Evolutionary conservation across 176 grass and related monocot species (phyloP), one percentile per base, ranked within the genome.

Genomic region (Avena insularis): DNA sequence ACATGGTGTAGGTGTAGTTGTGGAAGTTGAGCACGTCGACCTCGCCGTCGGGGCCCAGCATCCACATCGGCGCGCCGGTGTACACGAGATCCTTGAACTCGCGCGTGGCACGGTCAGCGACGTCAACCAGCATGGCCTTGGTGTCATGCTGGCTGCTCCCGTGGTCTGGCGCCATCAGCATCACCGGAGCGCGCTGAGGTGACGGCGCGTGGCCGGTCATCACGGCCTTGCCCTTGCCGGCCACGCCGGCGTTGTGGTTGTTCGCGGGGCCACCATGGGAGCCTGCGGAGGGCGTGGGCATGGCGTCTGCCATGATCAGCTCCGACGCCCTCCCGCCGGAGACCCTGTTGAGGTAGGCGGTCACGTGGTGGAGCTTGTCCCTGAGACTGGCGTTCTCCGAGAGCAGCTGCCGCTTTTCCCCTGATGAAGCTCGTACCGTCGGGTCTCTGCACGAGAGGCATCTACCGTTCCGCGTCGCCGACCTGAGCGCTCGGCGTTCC

Each of bases 371-470:
- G 8, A 13, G 15, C 57, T 16, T 47, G 12, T 56, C 58, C 68
- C 13, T 67, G 36, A 89, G 82, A 59, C 19, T 73, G 5, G 23
- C 58, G 13, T 89, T 85, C 71, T 89, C 82, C 6, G 13, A 4
- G 12, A 55, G 21, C 15, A 85, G 33, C 46, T 19, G 21, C n/a
- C 38, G 35, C 69, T 71, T 20, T 14, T 29, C 63, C 12, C 63
- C 1, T 35, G 6, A 17, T 35, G 6, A 17, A 43, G 40, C 40
- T 57, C 17, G 21, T 47, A 4, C 19, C 55, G 15, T 75, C 56
- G 17, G 55, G 25, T 43, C 45, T 8, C 58, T 14, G 19, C 83
- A 85, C 13, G n/a, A 0, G 36, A 20, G 17, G 36, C 88, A 89
- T 8, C 9, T 5, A 6, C 5, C 25, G 8, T 81, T 8, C 25